These are phyloP conservation scores for Linnemannia zychae DNA, from an alignment of 192 early-diverging fungal genomes.

Conservation along the genomic window DNA sequence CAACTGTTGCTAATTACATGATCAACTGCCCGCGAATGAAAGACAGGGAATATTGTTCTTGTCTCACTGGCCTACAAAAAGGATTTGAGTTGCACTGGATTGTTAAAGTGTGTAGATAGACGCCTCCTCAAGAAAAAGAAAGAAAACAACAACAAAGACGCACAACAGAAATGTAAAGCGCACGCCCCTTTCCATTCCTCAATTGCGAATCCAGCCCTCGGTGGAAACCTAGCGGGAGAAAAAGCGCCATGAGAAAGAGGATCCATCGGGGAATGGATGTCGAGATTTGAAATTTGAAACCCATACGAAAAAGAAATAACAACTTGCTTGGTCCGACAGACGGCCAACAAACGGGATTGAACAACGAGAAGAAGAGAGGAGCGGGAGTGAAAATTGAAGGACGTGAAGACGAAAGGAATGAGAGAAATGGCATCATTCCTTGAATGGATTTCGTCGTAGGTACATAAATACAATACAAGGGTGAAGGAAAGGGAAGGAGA, in stretches of 20 bases:
- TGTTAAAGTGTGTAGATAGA: too few species aligned
- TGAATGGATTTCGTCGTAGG: not conserved
- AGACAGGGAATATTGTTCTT: too few species aligned
- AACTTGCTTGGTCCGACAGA: not conserved
- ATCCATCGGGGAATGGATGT: slow-evolving; percentile 3
- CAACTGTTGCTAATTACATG: too few species aligned
- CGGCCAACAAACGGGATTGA: not conserved
- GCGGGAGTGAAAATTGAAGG: not conserved
- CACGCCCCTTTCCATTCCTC: not conserved
- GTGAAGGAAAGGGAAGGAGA: not conserved
- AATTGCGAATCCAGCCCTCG: not conserved
- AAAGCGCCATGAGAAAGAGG: not conserved
- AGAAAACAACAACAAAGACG: not conserved
- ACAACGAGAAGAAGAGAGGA: not conserved
- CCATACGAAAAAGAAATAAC: not conserved
- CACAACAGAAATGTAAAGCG: not conserved
- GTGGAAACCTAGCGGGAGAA: too few species aligned
- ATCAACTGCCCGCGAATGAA: too few species aligned
- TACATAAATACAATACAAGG: not conserved
- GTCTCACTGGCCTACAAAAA: too few species aligned
- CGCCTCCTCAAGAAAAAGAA: not conserved
- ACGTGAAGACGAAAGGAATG: not conserved
- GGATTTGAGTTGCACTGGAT: too few species aligned
- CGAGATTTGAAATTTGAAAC: not conserved
- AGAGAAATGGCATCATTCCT: not conserved